A percentile compares a stretch with the other conserved stretches of the same genome.
Conservation (phyloP, 257 asterid species). For the Cordia subcordata region DNA sequence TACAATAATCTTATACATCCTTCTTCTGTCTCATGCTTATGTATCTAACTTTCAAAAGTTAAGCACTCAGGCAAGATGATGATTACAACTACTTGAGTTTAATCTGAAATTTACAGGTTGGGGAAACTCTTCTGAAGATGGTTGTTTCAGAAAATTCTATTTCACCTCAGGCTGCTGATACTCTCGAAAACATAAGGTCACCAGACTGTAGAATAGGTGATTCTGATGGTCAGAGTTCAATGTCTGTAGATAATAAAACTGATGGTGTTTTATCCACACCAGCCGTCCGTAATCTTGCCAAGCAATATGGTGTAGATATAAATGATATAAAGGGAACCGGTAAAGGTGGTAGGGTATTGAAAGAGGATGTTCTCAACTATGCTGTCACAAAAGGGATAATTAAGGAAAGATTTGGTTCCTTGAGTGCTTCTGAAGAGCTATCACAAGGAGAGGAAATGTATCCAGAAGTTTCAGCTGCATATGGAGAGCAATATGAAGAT, state of each 20-base stretch:
- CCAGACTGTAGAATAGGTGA: constrained; percentile 16
- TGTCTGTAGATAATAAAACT: constrained; percentile 21
- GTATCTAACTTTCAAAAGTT: too few species aligned
- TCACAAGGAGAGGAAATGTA: too few species aligned
- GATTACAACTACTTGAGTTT: too few species aligned
- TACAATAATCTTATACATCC: too few species aligned
- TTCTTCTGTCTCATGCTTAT: too few species aligned
- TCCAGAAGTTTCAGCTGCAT: constrained; percentile 24
- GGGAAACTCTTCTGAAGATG: constrained; percentile 85
- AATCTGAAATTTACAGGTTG: constrained; percentile 49
- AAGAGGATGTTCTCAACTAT: constrained; percentile 60
- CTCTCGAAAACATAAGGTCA: constrained; percentile 24
- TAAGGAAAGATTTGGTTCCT: constrained; percentile 16
- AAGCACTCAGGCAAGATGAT: too few species aligned
- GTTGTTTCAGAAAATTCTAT: constrained; percentile 45
- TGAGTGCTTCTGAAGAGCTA: constrained; percentile 13
- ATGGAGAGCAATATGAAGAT: constrained; percentile 52
- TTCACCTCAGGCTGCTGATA: constrained; percentile 24
- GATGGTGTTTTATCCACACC: constrained; percentile 70
- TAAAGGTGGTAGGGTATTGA: constrained; percentile 61
- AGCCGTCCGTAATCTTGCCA: constrained; percentile 81
- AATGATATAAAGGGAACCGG: constrained; percentile 74
- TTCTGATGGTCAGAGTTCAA: constrained; percentile 30
- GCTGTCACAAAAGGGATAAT: constrained; percentile 48
- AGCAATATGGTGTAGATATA: constrained; percentile 56